These are phyloP conservation scores for Mariannaea sp. DNA, from an alignment of 2,329 filamentous ascomycete genomes.

Conservation along the genomic window DNA sequence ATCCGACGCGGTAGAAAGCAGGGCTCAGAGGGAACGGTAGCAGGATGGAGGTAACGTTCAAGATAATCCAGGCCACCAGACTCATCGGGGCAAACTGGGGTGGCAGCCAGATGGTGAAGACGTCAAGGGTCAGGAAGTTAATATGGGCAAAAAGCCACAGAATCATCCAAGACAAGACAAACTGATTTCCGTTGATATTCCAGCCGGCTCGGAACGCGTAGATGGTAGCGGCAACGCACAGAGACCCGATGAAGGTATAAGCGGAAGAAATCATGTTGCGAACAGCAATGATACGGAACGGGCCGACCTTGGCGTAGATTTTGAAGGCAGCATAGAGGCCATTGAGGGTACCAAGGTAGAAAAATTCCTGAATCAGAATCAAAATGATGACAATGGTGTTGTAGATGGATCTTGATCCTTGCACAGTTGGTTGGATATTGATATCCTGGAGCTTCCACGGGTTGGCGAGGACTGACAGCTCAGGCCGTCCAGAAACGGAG, in stretches of 20 bases:
- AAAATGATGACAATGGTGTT: slow-evolving; percentile 34
- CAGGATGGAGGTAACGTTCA: slow-evolving; percentile 30
- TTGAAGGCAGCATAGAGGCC: slow-evolving; percentile 32
- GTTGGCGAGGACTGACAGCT: slow-evolving; percentile 27
- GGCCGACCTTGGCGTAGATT: slow-evolving; percentile 19
- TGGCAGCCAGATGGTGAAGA: slow-evolving; percentile 33
- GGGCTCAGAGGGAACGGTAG: slow-evolving; percentile 24
- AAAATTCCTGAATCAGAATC: slow-evolving; percentile 33
- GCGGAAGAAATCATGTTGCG: slow-evolving; percentile 21
- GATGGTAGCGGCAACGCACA: slow-evolving; percentile 22
- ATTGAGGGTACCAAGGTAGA: slow-evolving; percentile 32
- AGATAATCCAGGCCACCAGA: slow-evolving; percentile 25
- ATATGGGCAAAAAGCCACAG: slow-evolving; percentile 29
- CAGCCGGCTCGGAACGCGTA: slow-evolving; percentile 26
- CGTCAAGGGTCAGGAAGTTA: slow-evolving; percentile 29
- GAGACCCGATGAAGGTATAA: slow-evolving; percentile 26
- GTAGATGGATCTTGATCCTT: slow-evolving; percentile 34
- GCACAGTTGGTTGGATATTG: slow-evolving; percentile 29
- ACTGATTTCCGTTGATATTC: slow-evolving; percentile 23
- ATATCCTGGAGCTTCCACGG: slow-evolving; percentile 29
- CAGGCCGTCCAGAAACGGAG: slow-evolving; percentile 18
- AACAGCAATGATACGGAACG: slow-evolving; percentile 21
- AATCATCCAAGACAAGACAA: slow-evolving; percentile 26
- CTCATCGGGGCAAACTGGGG: slow-evolving; percentile 28
- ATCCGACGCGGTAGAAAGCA: slow-evolving; percentile 26